Evolutionary conservation across 2,329 filamentous ascomycete species (phyloP).

Genomic region (Dactylellina cionopaga): DNA sequence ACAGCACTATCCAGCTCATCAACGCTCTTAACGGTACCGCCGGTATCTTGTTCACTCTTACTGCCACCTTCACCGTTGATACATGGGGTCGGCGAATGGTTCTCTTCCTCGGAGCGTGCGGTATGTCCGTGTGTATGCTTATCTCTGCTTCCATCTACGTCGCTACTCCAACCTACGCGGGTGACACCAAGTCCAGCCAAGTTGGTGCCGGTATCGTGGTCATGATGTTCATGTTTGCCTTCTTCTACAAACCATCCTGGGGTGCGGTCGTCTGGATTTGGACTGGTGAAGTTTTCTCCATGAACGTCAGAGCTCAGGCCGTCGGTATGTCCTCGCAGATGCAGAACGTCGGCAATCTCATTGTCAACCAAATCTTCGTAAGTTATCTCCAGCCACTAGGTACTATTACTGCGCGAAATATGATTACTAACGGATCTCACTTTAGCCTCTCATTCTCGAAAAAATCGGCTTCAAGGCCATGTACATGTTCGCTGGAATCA

Average conservation of each 20-base stretch:
- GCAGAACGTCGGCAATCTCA: constrained; percentile 50
- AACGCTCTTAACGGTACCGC: constrained; percentile 79
- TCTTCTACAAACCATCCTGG: constrained; percentile 74
- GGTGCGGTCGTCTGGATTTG: constrained; percentile 71
- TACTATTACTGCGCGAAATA: background rate
- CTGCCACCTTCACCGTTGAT: constrained; percentile 78
- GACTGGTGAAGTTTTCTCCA: constrained; percentile 52
- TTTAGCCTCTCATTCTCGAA: constrained; percentile 27
- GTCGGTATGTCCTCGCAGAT: constrained; percentile 51
- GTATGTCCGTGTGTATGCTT: constrained; percentile 77
- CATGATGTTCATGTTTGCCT: constrained; percentile 73
- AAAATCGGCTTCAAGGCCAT: constrained; percentile 51
- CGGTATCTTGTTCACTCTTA: constrained; percentile 77
- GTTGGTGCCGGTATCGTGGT: constrained; percentile 76
- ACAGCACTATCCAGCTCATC: constrained; percentile 73
- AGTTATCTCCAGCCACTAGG: background rate
- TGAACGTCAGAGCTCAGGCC: constrained; percentile 51
- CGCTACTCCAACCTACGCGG: constrained; percentile 67
- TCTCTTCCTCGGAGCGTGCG: constrained; percentile 73
- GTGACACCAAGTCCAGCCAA: constrained; percentile 67
- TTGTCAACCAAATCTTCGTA: constrained; percentile 52
- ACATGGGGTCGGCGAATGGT: constrained; percentile 76
- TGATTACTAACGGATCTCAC: background rate
- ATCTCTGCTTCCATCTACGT: constrained; percentile 70
- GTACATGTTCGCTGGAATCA: constrained; percentile 52